Conservation (phyloP, 495 filamentous ascomycete species). For the Podospora anserina region DNA sequence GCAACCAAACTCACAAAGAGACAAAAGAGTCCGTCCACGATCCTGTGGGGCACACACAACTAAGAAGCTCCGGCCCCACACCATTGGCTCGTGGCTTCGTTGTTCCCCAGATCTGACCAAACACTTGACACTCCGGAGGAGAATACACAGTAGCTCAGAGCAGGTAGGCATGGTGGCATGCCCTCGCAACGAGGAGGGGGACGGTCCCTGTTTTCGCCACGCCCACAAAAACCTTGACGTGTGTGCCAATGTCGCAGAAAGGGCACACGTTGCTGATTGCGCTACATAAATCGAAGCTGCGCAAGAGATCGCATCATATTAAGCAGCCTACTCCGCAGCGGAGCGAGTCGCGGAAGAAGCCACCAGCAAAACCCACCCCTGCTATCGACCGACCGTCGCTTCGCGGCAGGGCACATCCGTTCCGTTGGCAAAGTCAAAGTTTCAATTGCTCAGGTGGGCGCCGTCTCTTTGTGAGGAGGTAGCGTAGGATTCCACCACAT, state of each 20-base stretch:
- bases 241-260: neutral
- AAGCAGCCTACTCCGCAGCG: conserved; percentile 26
- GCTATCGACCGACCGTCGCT: too few species aligned
- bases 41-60: neutral
- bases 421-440: too few species aligned
- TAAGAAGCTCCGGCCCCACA: neutral
- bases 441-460: too few species aligned
- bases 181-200: neutral
- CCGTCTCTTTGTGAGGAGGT: neutral
- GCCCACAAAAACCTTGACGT: neutral
- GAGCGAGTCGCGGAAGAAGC: conserved; percentile 26
- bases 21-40: neutral
- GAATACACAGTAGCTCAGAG: too few species aligned
- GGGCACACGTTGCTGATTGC: neutral
- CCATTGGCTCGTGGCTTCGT: neutral
- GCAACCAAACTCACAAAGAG: neutral
- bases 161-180: neutral
- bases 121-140: neutral
- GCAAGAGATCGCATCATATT: conserved; percentile 11
- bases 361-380: conserved; percentile 2
- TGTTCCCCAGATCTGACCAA: neutral
- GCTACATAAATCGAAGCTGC: conserved; percentile 5
- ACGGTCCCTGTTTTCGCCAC: neutral
- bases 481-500: neutral
- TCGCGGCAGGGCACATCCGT: too few species aligned